Conservation (phyloP, 1,284 basidiomycete species). For the Cutaneotrichosporon sp. region DNA sequence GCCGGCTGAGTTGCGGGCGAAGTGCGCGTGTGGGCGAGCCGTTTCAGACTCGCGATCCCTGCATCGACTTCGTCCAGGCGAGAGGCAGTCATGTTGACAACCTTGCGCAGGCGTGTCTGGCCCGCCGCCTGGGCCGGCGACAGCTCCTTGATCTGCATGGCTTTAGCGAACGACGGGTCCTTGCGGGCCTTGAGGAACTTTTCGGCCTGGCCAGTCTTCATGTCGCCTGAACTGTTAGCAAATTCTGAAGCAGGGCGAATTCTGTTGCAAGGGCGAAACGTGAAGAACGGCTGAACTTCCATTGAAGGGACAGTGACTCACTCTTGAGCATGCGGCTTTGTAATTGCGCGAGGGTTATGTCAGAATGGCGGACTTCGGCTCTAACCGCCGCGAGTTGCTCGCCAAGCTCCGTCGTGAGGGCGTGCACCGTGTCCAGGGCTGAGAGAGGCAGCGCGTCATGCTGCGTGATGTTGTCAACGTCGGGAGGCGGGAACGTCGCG, state of each 20-base stretch:
- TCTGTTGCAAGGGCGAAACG: neutral
- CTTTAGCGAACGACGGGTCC: constrained; percentile 56
- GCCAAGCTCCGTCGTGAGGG: constrained; percentile 32
- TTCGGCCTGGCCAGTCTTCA: constrained; percentile 54
- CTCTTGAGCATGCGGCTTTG: constrained; percentile 55
- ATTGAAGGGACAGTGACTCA: constrained; percentile 29
- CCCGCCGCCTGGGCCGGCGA: constrained; percentile 57
- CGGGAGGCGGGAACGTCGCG: constrained; percentile 23
- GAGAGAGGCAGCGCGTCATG: constrained; percentile 44
- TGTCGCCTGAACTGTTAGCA: constrained; percentile 47
- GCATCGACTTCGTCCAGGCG: constrained; percentile 51
- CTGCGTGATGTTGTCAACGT: constrained; percentile 23
- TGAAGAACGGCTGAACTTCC: neutral
- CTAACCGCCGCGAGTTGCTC: constrained; percentile 39
- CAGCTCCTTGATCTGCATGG: constrained; percentile 56
- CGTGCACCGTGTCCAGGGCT: constrained; percentile 33
- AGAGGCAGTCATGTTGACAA: constrained; percentile 50
- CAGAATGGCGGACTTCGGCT: constrained; percentile 26
- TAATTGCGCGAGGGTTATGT: constrained; percentile 52
- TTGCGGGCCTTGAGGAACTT: constrained; percentile 55
- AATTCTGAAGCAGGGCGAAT: neutral
- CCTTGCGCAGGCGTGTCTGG: constrained; percentile 53
- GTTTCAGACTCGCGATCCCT: constrained; percentile 43
- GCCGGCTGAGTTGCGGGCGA: constrained; percentile 26
- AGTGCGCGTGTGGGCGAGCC: constrained; percentile 24